Conservation (phyloP, 1,284 basidiomycete species). For the Apiotrichum sp. region DNA sequence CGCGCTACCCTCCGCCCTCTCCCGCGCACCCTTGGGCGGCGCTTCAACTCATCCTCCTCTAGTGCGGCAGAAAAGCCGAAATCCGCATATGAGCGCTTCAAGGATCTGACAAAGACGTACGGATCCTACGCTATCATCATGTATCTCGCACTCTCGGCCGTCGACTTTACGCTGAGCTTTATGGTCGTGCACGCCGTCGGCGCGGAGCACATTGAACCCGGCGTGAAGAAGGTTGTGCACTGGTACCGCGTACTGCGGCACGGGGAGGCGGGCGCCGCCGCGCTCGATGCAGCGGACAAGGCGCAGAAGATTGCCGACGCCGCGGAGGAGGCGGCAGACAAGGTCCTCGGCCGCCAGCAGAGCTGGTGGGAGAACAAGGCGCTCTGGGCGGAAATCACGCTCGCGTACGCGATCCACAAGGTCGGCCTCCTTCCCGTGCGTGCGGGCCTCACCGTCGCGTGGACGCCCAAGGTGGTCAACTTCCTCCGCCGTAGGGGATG, state of each 20-base stretch:
- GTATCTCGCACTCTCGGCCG: conserved; percentile 62
- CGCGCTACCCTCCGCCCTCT: too few relatives aligned
- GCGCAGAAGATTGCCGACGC: conserved; percentile 16
- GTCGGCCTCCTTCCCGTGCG: conserved; percentile 85
- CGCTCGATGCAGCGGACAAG: conserved; percentile 18
- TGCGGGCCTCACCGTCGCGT: conserved; percentile 77
- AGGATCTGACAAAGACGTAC: conserved; percentile 80
- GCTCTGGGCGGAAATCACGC: conserved; percentile 80
- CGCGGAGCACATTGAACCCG: conserved; percentile 75
- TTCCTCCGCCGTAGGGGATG: conserved; percentile 71
- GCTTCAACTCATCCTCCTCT: too few relatives aligned
- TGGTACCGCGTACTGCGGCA: conserved; percentile 32
- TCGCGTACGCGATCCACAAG: conserved; percentile 96
- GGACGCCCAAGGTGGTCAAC: conserved; percentile 76
- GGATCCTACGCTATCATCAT: conserved; percentile 89
- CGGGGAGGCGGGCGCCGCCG: conserved; percentile 21
- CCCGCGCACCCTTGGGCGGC: too few relatives aligned
- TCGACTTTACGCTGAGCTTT: conserved; percentile 80
- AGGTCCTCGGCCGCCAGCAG: conserved; percentile 53
- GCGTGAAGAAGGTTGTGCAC: conserved; percentile 57
- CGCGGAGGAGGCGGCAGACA: conserved; percentile 53
- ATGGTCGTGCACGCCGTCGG: conserved; percentile 78
- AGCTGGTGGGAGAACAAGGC: conserved; percentile 55
- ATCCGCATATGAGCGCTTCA: conserved; percentile 54
- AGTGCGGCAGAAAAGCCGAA: background rate